These are phyloP conservation scores for Moniliophthora roreri DNA, from an alignment of 1,284 basidiomycete species.

Conservation along the genomic window DNA sequence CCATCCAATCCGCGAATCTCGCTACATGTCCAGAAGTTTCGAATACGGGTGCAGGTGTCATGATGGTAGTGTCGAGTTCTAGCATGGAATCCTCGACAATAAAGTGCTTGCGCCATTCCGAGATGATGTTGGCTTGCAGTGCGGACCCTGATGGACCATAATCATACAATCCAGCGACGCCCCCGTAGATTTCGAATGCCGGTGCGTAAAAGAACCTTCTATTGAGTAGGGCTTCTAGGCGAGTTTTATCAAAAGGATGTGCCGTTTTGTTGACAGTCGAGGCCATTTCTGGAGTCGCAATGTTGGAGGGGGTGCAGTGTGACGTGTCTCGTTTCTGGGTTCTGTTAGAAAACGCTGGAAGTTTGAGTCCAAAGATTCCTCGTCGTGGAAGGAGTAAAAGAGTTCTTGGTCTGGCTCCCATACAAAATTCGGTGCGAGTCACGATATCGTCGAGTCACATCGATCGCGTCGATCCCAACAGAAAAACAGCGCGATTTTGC, in stretches of 20 bases:
- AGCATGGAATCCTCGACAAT: conserved; percentile 99
- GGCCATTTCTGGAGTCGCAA: conserved; percentile 11
- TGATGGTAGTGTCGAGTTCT: conserved; percentile 97
- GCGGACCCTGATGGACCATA: conserved; percentile 95
- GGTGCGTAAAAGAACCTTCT: conserved; percentile 98
- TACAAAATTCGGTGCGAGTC: neutral
- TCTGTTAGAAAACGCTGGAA: neutral
- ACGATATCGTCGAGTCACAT: conserved; percentile 4
- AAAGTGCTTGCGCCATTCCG: conserved; percentile 97
- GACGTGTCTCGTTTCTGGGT: neutral
- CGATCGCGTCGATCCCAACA: neutral
- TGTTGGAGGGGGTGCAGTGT: neutral
- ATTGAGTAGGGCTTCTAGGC: conserved; percentile 86
- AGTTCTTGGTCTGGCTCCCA: neutral
- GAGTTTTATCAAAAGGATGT: conserved; percentile 87
- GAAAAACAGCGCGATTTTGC: conserved; percentile 1
- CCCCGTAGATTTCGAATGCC: conserved; percentile 98
- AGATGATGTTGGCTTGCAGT: conserved; percentile 95
- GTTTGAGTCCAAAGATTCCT: neutral
- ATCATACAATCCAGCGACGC: conserved; percentile 95
- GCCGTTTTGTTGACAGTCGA: conserved; percentile 74
- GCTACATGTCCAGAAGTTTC: conserved; percentile 99
- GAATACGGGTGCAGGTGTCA: conserved; percentile 94
- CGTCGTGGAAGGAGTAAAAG: conserved; percentile 1
- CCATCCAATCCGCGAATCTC: conserved; percentile 99